Conservation (phyloP, 352 stramenopile species). For the Globisporangium megalacanthum region DNA sequence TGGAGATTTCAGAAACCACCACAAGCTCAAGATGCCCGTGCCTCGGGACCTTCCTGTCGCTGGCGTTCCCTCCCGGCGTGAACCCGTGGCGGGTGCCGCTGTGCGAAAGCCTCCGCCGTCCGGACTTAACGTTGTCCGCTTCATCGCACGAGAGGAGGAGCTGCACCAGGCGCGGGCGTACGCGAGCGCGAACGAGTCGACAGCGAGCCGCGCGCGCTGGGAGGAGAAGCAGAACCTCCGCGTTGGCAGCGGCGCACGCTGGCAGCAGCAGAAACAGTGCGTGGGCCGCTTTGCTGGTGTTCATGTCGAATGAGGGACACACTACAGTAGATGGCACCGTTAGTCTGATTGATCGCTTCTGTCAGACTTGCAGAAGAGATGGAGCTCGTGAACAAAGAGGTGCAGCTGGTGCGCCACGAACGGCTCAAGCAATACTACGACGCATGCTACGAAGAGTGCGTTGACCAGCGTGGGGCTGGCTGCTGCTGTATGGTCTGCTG, state of each 20-base stretch:
- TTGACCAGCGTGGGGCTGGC: background rate
- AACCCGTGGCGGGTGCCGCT: conserved; percentile 14
- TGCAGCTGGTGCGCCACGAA: conserved; percentile 56
- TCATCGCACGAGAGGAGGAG: conserved; percentile 74
- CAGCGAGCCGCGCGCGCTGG: conserved; percentile 51
- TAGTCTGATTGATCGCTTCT: background rate
- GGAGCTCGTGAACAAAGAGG: conserved; percentile 71
- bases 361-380: conserved; percentile 60
- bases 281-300: background rate
- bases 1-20: no score
- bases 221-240: conserved; percentile 73
- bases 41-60: conserved; percentile 47
- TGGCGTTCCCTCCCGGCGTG: conserved; percentile 33
- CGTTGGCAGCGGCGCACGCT: conserved; percentile 37
- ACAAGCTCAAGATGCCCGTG: conserved; percentile 29
- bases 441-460: conserved; percentile 63
- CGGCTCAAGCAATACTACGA: conserved; percentile 73
- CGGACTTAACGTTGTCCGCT: conserved; percentile 62
- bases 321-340: background rate
- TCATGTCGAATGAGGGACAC: background rate
- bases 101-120: conserved; percentile 32
- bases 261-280: conserved; percentile 54
- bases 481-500: background rate
- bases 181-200: conserved; percentile 40
- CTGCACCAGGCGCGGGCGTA: conserved; percentile 59